Evolutionary conservation across 192 early-diverging fungal genomes (phyloP).

Genomic region (Rhizoclosmatium sp.): DNA sequence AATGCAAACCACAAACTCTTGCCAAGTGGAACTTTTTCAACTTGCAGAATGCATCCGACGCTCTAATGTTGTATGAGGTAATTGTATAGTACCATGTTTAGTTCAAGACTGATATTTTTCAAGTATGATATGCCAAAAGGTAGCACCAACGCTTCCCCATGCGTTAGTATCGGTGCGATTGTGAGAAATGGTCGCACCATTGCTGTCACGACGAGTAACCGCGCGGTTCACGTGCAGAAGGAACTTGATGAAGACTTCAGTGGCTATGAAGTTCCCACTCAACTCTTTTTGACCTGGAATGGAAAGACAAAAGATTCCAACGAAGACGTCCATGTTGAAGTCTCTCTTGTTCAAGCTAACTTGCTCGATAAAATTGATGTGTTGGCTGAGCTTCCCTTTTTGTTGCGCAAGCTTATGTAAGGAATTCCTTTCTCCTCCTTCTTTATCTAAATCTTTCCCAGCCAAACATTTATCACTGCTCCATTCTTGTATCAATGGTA

Average conservation of each 20-base stretch:
- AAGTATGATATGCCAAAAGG: constrained; percentile 81
- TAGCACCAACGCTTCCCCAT: constrained; percentile 51
- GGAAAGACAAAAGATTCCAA: constrained; percentile 70
- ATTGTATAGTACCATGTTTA: background rate
- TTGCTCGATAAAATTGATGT: constrained; percentile 89
- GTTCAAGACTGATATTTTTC: constrained; percentile 48
- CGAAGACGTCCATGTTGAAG: constrained; percentile 68
- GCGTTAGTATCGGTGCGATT: constrained; percentile 74
- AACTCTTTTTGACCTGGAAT: constrained; percentile 75
- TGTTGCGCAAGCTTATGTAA: constrained; percentile 83
- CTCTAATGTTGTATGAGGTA: constrained; percentile 64
- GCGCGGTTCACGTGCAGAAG: constrained; percentile 67
- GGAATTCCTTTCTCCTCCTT: background rate
- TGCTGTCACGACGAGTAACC: constrained; percentile 81
- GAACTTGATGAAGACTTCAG: constrained; percentile 75
- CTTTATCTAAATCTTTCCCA: background rate
- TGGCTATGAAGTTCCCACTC: constrained; percentile 83
- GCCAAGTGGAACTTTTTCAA: constrained; percentile 88
- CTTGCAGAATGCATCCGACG: constrained; percentile 73
- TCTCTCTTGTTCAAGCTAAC: constrained; percentile 67
- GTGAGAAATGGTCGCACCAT: constrained; percentile 71
- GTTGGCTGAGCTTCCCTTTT: constrained; percentile 87
- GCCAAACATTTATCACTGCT: constrained; percentile 88
- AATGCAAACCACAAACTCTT: constrained; percentile 84
- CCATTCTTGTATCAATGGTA: constrained; percentile 96